phyloP scores from a whole-genome alignment of 2,329 filamentous ascomycete genomes.

The Aspergillus flavus region DNA sequence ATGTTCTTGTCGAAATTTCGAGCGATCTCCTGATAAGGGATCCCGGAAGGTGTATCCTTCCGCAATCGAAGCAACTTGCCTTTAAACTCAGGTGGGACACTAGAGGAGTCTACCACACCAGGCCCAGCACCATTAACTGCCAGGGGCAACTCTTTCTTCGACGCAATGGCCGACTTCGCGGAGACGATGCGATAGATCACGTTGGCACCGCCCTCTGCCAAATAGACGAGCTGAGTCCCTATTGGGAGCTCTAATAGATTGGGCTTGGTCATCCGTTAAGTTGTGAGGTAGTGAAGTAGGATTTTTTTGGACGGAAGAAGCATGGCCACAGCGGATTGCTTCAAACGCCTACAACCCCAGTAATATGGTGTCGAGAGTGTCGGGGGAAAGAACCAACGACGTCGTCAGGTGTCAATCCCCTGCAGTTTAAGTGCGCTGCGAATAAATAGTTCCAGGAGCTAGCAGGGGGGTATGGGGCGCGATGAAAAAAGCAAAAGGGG shows the following conservation, averaged over 20 bases:
- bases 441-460: constrained; percentile 17
- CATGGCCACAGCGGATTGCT: constrained; percentile 18
- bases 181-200: constrained; percentile 67
- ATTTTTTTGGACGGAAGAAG: constrained; percentile 14
- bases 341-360: constrained; percentile 11
- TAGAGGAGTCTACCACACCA: constrained; percentile 20
- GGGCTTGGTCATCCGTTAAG: constrained; percentile 35
- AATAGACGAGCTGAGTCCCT: constrained; percentile 45
- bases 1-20: constrained; percentile 48
- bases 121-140: constrained; percentile 17
- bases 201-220: constrained; percentile 75
- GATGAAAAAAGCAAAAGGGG: constrained; percentile 10
- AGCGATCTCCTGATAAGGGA: constrained; percentile 53
- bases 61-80: constrained; percentile 63
- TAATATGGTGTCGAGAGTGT: constrained; percentile 5
- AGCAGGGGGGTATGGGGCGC: constrained; percentile 2
- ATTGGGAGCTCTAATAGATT: constrained; percentile 37
- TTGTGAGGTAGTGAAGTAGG: constrained; percentile 16
- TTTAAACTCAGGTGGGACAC: constrained; percentile 26
- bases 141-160: constrained; percentile 27
- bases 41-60: constrained; percentile 57
- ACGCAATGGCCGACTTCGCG: constrained; percentile 24
- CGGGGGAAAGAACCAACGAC: constrained; percentile 1
- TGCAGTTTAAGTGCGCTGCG: not conserved
- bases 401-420: not conserved